Percentiles rank a stretch among this genome's conserved stretches.
Evolutionary conservation across 164 flowering plant genomes (phyloP).

Genomic region (Dillenia suffruticosa): DNA sequence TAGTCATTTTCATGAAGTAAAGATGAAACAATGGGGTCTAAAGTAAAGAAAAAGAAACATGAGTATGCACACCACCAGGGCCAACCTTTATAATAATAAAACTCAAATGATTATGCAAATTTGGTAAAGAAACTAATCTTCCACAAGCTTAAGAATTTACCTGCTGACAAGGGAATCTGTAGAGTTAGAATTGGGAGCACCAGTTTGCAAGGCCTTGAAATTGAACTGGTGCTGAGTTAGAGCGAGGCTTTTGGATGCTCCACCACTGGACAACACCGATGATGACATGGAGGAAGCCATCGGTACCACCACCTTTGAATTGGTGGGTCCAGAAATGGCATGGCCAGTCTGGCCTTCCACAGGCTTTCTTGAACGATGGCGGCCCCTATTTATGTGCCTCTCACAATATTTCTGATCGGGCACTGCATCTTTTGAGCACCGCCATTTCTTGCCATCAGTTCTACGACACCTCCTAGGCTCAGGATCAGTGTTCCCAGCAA

Average conservation of each 20-base stretch:
- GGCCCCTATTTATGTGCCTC: conserved; percentile 93
- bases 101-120: too few species aligned
- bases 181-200: conserved; percentile 25
- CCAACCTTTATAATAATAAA: too few species aligned
- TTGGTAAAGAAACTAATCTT: neutral
- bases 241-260: conserved; percentile 37
- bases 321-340: conserved; percentile 49
- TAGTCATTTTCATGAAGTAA: conserved; percentile 23
- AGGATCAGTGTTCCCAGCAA: conserved; percentile 73
- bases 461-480: conserved; percentile 97
- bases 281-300: conserved; percentile 33
- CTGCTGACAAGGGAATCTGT: conserved; percentile 31
- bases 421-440: conserved; percentile 94
- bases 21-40: conserved; percentile 20
- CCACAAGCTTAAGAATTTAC: conserved; percentile 15
- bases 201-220: conserved; percentile 23
- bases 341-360: conserved; percentile 97
- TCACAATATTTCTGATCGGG: conserved; percentile 94
- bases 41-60: conserved; percentile 9
- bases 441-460: conserved; percentile 99
- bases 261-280: conserved; percentile 26
- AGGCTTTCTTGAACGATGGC: conserved; percentile 99
- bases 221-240: conserved; percentile 41
- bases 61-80: too few species aligned
- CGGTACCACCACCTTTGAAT: conserved; percentile 30